A percentile compares a stretch with the other conserved stretches of the same genome.
phyloP scores from a whole-genome alignment of 306 rosid genomes.

The Prinsepia uniflora region DNA sequence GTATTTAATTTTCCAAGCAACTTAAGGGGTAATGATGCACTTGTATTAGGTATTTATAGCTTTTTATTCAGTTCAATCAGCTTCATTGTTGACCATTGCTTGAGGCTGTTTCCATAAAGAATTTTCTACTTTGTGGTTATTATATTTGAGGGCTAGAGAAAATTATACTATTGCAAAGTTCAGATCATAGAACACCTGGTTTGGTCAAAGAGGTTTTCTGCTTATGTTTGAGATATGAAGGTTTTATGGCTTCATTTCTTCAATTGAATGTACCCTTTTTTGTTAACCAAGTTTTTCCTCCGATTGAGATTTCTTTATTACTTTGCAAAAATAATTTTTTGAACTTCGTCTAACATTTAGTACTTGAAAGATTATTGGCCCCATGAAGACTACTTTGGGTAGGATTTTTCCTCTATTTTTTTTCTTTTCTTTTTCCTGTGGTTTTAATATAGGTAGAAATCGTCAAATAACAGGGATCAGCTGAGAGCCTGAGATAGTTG shows the following conservation, averaged over 20 bases:
- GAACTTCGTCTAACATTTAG: background rate
- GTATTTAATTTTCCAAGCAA: background rate
- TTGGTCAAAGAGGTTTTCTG: background rate
- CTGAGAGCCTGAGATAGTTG: background rate
- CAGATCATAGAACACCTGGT: background rate
- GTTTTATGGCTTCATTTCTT: too few species aligned
- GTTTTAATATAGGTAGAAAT: background rate
- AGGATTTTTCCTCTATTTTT: background rate
- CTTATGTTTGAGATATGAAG: background rate
- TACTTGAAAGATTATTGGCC: background rate
- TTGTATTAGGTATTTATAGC: background rate
- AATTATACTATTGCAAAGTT: background rate
- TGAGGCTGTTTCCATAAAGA: background rate
- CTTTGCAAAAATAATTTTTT: background rate
- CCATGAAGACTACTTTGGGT: background rate
- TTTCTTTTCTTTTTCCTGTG: background rate
- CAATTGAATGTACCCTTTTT: too few species aligned
- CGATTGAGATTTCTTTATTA: background rate
- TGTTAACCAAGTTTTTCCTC: background rate
- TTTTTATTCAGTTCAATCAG: background rate
- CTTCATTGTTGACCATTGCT: background rate
- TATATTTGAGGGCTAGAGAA: background rate
- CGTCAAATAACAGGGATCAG: background rate
- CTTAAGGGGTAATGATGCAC: background rate
- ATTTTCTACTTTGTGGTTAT: background rate